phyloP scores from a whole-genome alignment of 2,329 filamentous ascomycete species.

The Aspergillus tanneri region DNA sequence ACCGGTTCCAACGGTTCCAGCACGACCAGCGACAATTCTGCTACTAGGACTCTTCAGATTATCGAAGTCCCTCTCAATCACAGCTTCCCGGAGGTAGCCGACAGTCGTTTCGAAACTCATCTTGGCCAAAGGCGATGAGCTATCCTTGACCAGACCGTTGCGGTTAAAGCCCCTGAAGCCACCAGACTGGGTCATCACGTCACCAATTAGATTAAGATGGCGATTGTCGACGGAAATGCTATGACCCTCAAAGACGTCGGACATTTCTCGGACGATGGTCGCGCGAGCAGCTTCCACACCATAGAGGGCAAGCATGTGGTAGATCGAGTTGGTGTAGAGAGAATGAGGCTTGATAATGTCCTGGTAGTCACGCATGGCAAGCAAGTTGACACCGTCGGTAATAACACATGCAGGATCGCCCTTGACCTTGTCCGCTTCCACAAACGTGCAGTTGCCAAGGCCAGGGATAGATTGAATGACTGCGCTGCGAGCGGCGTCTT shows the following conservation, averaged over 20 bases:
- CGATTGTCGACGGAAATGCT: conserved; percentile 88
- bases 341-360: conserved; percentile 82
- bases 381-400: conserved; percentile 82
- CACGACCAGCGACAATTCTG: conserved; percentile 80
- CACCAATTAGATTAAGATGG: conserved; percentile 91
- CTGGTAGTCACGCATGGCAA: conserved; percentile 84
- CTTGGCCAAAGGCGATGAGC: conserved; percentile 90
- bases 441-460: conserved; percentile 69
- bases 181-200: conserved; percentile 95
- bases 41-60: conserved; percentile 81
- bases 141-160: conserved; percentile 74
- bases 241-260: conserved; percentile 82
- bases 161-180: conserved; percentile 90
- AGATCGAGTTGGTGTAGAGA: conserved; percentile 90
- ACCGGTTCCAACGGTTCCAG: conserved; percentile 83
- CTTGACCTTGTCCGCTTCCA: conserved; percentile 59
- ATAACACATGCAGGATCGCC: conserved; percentile 58
- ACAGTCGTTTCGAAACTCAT: conserved; percentile 99
- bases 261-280: conserved; percentile 83
- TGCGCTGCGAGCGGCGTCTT: conserved; percentile 72
- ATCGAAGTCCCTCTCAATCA: conserved; percentile 87
- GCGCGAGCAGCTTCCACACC: conserved; percentile 90
- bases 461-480: conserved; percentile 84
- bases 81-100: conserved; percentile 87
- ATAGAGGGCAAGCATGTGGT: conserved; percentile 77